phyloP scores from a whole-genome alignment of 2,329 filamentous ascomycete genomes.

The Alternaria ethzedia region DNA sequence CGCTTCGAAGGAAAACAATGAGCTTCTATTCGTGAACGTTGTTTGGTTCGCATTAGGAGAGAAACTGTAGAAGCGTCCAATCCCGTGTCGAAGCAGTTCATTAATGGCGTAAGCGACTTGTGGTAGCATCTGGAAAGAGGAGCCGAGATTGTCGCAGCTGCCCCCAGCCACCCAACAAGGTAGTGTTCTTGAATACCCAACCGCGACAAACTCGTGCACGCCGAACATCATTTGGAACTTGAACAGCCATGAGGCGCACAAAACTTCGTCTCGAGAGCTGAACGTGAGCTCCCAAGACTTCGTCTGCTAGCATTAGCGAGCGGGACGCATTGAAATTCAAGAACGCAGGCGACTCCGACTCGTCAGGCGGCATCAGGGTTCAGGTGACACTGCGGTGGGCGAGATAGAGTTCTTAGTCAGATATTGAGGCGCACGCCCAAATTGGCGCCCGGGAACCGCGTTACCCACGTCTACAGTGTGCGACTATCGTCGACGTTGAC shows the following conservation, averaged over 20 bases:
- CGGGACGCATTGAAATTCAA: not conserved
- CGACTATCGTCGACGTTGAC: not conserved
- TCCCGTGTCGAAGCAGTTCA: not conserved
- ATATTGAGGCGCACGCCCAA: constrained; percentile 27
- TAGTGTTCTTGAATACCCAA: not conserved
- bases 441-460: constrained; percentile 9
- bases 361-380: constrained; percentile 14
- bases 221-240: not conserved
- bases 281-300: not conserved
- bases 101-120: not conserved
- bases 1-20: not conserved
- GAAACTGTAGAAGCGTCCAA: not conserved
- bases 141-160: not conserved
- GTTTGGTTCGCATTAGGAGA: not conserved
- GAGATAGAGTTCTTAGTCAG: constrained; percentile 38
- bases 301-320: not conserved
- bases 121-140: not conserved
- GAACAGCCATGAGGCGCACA: not conserved
- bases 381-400: constrained; percentile 23
- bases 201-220: not conserved
- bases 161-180: not conserved
- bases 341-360: constrained; percentile 6
- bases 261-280: not conserved
- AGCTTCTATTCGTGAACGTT: not conserved
- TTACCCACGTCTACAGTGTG: not conserved